Percentiles rank a stretch among this genome's conserved stretches.
Conservation (phyloP, 345 rosid species). For the Eucalyptus guilfoylei region DNA sequence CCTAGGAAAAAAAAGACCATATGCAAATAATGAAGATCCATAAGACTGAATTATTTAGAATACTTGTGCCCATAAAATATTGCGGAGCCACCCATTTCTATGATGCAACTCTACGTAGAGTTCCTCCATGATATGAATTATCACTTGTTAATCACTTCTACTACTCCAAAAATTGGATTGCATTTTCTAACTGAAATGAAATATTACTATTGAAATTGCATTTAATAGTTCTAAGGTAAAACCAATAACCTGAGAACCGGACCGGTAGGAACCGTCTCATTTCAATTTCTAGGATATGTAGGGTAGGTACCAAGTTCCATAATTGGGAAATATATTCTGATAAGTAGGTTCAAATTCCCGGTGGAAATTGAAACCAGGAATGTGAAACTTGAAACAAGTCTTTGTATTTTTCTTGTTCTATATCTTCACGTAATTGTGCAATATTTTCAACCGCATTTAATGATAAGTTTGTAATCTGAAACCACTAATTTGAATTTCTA, state of each 20-base stretch:
- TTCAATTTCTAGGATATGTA: no score
- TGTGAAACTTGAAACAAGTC: no score
- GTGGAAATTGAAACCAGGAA: no score
- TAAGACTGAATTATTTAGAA: no score
- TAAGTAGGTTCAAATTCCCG: accelerated
- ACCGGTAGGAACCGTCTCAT: accelerated
- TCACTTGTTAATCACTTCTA: not conserved
- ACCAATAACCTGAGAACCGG: accelerated
- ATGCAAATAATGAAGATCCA: no score
- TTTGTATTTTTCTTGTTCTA: accelerated
- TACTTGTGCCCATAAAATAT: no score
- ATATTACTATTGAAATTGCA: not conserved
- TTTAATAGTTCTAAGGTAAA: no score
- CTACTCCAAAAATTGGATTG: not conserved
- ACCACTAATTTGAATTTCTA: no score
- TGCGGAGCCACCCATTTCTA: no score
- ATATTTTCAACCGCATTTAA: accelerated
- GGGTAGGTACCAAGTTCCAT: accelerated
- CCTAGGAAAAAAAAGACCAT: accelerated
- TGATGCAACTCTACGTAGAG: no score
- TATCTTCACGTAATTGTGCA: accelerated
- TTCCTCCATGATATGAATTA: not conserved
- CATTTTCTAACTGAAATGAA: not conserved
- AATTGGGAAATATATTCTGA: accelerated
- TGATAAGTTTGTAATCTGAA: accelerated